Base-by-base conservation (phyloP, 371 early-diverging fungal species). In the Mortierella sp. region DNA sequence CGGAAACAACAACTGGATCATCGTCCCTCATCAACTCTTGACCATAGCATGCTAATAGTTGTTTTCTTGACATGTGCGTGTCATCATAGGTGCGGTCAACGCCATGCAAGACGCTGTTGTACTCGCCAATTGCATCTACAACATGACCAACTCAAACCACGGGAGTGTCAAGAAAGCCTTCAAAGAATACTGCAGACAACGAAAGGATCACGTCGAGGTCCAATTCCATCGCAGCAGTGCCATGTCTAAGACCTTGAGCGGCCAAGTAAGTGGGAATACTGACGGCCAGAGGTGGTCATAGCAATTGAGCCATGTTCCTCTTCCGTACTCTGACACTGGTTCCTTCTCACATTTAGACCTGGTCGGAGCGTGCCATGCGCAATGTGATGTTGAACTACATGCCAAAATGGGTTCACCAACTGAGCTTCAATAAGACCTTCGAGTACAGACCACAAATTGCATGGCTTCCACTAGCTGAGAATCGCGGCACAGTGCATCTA, bases 41-140 rank as follows among this genome's bases (percentile, higher is more conserved):
- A n/a, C n/a, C n/a, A n/a, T n/a, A n/a, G n/a, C n/a, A n/a, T n/a
- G n/a, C n/a, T n/a, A n/a, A n/a, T n/a, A n/a, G n/a, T n/a, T n/a
- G n/a, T n/a, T n/a, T n/a, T n/a, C n/a, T 22, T 46, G 3, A 22
- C 24, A 19, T 22, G 19, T 46, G n/a, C n/a, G 3, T 8, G 13
- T 24, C 3, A 7, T 7, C 10, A 27, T 50, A 63, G 63, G 43
- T 0, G 56, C 57, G 21, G 51, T 49, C 3, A 63, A 49, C 40
- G 63, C 63, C 12, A 50, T 63, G 56, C 56, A 55, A 19, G 63
- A 56, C 17, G 63, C 63, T 9, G 44, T 63, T 13, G 51, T 63
- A 1, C 56, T 63, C 2, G 56, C 56, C 51, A 63, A 56, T 17
- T 60, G 61, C 34, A 24, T 47, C n/a, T 60, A 49, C 37, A 52